Evolutionary conservation across 164 flowering plant species (phyloP).

Genomic region (Hamamelis virginiana): DNA sequence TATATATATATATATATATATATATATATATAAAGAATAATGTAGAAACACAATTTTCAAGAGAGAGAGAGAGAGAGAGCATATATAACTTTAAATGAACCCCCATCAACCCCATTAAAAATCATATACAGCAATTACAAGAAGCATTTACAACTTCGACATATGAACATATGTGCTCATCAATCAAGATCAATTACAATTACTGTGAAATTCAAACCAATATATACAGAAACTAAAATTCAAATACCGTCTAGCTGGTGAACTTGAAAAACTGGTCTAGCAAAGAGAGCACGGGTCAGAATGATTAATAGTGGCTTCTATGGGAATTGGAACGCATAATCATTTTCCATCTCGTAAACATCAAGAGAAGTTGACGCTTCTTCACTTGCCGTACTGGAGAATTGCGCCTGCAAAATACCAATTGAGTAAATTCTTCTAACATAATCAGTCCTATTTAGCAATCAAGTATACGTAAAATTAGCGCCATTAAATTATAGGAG

Average conservation of each 20-base stretch:
- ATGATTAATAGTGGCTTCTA: slow-evolving; percentile 14
- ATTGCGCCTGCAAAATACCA: slow-evolving; percentile 53
- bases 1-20: no score
- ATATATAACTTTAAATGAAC: no score
- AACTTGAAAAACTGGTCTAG: not conserved
- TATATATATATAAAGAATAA: no score
- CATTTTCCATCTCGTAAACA: slow-evolving; percentile 27
- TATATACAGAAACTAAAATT: slow-evolving; percentile 9
- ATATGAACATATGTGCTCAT: not conserved
- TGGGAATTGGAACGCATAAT: slow-evolving; percentile 19
- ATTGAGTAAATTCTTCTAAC: no score
- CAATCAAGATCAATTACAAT: not conserved
- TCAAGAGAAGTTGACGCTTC: slow-evolving; percentile 20
- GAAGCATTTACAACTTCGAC: slow-evolving; percentile 12
- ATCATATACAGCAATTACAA: not conserved
- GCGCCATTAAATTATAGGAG: no score
- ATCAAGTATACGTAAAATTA: no score
- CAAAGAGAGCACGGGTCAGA: slow-evolving; percentile 1
- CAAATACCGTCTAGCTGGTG: not conserved
- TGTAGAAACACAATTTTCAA: no score
- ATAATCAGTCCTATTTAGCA: no score
- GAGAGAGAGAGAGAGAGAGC: no score
- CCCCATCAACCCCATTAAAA: no score
- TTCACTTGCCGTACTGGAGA: slow-evolving; percentile 20
- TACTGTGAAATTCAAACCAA: slow-evolving; percentile 1